Conservation (phyloP, 148 eudicot species). For the Camellia lanceoleosa region DNA sequence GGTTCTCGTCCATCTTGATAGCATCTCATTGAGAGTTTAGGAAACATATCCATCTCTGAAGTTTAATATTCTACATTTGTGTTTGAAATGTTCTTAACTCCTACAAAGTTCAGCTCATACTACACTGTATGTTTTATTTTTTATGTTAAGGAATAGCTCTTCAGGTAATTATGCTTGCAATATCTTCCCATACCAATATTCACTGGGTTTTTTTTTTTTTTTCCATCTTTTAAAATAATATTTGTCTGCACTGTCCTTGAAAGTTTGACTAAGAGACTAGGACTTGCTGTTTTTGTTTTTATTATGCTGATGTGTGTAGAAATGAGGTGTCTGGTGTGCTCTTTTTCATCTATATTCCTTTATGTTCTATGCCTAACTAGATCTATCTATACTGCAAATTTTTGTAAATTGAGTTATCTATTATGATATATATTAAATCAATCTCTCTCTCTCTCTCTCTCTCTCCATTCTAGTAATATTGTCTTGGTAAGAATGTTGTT, state of each 20-base stretch:
- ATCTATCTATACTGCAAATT: background rate
- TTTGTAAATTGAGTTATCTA: background rate
- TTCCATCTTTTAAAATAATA: background rate
- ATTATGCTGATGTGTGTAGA: background rate
- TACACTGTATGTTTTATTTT: background rate
- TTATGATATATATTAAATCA: background rate
- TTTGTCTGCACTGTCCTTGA: background rate
- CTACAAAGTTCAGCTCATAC: background rate
- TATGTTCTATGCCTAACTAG: background rate
- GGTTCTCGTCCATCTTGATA: too few relatives aligned
- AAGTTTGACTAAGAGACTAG: background rate
- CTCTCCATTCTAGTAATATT: background rate
- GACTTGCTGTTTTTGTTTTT: background rate
- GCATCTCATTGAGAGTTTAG: too few relatives aligned
- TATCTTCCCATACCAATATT: background rate
- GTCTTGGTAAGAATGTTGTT: background rate
- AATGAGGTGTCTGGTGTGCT: background rate
- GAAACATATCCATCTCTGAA: too few relatives aligned
- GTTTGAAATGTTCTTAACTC: background rate
- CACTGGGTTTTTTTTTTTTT: background rate
- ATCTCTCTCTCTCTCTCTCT: background rate
- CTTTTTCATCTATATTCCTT: background rate
- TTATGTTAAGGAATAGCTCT: background rate
- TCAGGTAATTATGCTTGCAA: background rate
- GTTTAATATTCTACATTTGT: too few relatives aligned